These are phyloP conservation scores for Mortierella sp. DNA, from an alignment of 371 early-diverging fungal genomes.

Conservation along the genomic window DNA sequence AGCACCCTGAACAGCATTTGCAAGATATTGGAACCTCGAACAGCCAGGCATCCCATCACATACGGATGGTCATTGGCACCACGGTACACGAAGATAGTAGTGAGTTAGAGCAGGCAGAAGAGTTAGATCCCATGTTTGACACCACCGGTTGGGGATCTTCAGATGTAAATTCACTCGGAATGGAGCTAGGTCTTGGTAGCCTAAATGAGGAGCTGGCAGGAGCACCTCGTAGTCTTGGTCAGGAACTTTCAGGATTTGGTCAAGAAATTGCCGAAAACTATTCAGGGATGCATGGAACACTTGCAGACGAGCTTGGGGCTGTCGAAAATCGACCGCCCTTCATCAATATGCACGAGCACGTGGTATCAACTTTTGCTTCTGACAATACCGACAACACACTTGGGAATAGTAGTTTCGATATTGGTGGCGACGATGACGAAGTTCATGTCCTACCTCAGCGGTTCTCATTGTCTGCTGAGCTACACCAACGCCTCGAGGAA, in stretches of 20 bases:
- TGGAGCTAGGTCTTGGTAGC: constrained; percentile 22
- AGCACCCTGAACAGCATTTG: constrained; percentile 21
- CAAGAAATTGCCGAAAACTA: constrained; percentile 7
- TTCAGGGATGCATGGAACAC: constrained; percentile 6
- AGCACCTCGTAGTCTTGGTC: constrained; percentile 14
- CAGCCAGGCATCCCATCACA: background rate
- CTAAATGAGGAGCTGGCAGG: constrained; percentile 15
- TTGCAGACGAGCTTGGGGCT: constrained; percentile 23
- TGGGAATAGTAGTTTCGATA: background rate
- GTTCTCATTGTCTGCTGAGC: constrained; percentile 39
- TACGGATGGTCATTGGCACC: background rate
- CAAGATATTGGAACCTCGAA: background rate
- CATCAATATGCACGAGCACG: background rate
- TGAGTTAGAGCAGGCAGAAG: background rate
- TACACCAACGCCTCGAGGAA: constrained; percentile 43
- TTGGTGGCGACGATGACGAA: background rate
- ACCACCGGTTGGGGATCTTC: constrained; percentile 6
- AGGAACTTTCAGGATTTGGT: constrained; percentile 1
- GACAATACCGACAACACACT: background rate
- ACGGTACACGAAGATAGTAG: background rate
- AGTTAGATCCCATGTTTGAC: constrained; percentile 34
- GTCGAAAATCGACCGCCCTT: background rate
- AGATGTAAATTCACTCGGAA: constrained; percentile 20
- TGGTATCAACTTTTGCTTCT: background rate
- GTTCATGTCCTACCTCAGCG: constrained; percentile 17